A percentile compares a stretch with the other conserved stretches of the same genome.
phyloP scores from a whole-genome alignment of 306 rosid genomes.

The Oxytropis ochrocephala region DNA sequence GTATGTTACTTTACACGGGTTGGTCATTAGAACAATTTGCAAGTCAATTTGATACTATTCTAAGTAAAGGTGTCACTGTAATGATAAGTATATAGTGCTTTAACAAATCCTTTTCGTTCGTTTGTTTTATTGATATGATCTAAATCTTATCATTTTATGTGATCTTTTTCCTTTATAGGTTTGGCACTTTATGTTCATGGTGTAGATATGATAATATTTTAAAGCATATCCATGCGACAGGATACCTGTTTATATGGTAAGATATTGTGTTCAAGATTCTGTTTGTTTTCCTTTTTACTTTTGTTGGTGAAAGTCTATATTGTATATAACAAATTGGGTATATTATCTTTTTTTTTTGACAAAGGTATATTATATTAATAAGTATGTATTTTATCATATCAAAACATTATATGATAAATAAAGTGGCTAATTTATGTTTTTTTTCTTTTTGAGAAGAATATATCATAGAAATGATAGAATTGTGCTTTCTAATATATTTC shows the following conservation, averaged over 20 bases:
- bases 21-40: neutral
- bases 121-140: neutral
- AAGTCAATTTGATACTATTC: neutral
- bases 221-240: constrained; percentile 15
- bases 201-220: neutral
- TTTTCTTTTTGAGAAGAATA: neutral
- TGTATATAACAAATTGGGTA: neutral
- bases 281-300: neutral
- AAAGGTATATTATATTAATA: neutral
- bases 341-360: neutral
- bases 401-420: neutral
- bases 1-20: neutral
- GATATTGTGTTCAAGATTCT: neutral
- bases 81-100: neutral
- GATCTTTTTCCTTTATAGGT: neutral
- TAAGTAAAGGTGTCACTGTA: neutral
- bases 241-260: neutral
- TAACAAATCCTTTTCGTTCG: neutral
- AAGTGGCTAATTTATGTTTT: neutral
- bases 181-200: neutral
- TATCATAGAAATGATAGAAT: neutral
- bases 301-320: neutral
- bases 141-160: constrained; percentile 8
- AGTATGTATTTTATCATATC: neutral
- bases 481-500: neutral